phyloP scores from a whole-genome alignment of 1,284 basidiomycete genomes.

The Schizophyllum amplum region DNA sequence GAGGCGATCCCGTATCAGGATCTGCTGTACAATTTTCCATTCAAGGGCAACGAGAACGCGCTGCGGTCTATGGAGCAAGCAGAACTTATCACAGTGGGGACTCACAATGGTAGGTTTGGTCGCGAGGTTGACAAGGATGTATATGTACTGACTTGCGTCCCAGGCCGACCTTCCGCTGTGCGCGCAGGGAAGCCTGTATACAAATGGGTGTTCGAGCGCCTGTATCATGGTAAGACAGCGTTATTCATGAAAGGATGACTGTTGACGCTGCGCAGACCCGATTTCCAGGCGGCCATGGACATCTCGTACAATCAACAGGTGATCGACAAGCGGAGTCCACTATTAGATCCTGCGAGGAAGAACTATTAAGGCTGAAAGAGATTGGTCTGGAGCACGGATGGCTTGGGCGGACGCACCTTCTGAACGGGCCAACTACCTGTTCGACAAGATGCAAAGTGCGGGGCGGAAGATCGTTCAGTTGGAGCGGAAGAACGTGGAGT shows the following conservation, averaged over 20 bases:
- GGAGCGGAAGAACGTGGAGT: conserved; percentile 60
- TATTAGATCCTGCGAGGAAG: conserved; percentile 69
- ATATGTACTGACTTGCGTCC: not conserved
- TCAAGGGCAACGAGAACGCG: conserved; percentile 84
- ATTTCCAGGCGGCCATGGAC: conserved; percentile 82
- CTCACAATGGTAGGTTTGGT: conserved; percentile 49
- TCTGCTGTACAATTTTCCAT: conserved; percentile 77
- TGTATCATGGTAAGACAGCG: conserved; percentile 58
- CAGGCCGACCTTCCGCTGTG: conserved; percentile 80
- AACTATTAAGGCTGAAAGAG: conserved; percentile 60
- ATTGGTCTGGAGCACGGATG: conserved; percentile 43
- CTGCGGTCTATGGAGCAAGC: conserved; percentile 85
- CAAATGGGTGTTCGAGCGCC: conserved; percentile 74
- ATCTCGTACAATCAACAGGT: conserved; percentile 72
- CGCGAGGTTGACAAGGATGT: not conserved
- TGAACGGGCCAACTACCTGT: conserved; percentile 45
- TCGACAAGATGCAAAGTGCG: conserved; percentile 67
- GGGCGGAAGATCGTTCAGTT: conserved; percentile 59
- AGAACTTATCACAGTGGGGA: conserved; percentile 79
- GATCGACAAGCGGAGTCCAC: conserved; percentile 59
- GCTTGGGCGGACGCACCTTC: conserved; percentile 41
- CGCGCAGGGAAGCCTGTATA: conserved; percentile 89
- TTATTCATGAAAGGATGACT: not conserved
- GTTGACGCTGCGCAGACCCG: conserved; percentile 46
- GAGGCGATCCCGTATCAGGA: conserved; percentile 81